Evolutionary conservation across 2,329 filamentous ascomycete species (phyloP).

Genomic region (Ceratocystis lukuohia): DNA sequence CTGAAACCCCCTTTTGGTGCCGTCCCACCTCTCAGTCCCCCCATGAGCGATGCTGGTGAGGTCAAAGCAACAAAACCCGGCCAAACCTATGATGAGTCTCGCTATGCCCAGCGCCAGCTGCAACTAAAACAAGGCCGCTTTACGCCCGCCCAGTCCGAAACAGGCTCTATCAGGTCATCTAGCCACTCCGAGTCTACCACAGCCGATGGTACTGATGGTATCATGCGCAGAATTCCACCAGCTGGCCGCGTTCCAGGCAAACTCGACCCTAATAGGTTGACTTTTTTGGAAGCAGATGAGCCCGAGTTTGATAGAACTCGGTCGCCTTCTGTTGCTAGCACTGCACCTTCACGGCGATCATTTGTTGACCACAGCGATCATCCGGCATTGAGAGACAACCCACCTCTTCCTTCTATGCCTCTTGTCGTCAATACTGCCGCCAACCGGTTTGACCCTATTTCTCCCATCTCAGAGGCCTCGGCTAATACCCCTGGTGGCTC

Average conservation of each 20-base stretch:
- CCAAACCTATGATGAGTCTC: conserved; percentile 68
- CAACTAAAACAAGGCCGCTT: conserved; percentile 67
- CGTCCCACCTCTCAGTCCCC: conserved; percentile 34
- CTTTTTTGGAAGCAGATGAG: conserved; percentile 36
- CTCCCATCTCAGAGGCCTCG: conserved; percentile 28
- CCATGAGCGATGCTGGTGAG: conserved; percentile 64
- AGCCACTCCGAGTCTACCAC: conserved; percentile 13
- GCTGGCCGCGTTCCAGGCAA: conserved; percentile 16
- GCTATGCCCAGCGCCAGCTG: conserved; percentile 68
- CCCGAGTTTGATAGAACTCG: conserved; percentile 25
- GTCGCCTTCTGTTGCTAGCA: conserved; percentile 16
- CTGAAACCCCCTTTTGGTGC: conserved; percentile 26
- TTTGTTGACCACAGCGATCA: conserved; percentile 18
- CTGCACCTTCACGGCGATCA: conserved; percentile 13
- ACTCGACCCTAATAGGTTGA: conserved; percentile 23
- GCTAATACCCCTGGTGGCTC: conserved; percentile 22
- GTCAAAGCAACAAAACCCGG: conserved; percentile 63
- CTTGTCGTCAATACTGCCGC: conserved; percentile 24
- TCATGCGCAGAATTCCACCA: neutral
- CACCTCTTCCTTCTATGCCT: neutral
- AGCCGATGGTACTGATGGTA: neutral
- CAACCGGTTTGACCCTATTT: conserved; percentile 72
- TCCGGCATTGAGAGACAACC: conserved; percentile 14
- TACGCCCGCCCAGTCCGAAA: conserved; percentile 36
- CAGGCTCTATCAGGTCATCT: conserved; percentile 11